These are phyloP conservation scores for Mortierella claussenii DNA, from an alignment of 192 early-diverging fungal genomes.

Conservation along the genomic window DNA sequence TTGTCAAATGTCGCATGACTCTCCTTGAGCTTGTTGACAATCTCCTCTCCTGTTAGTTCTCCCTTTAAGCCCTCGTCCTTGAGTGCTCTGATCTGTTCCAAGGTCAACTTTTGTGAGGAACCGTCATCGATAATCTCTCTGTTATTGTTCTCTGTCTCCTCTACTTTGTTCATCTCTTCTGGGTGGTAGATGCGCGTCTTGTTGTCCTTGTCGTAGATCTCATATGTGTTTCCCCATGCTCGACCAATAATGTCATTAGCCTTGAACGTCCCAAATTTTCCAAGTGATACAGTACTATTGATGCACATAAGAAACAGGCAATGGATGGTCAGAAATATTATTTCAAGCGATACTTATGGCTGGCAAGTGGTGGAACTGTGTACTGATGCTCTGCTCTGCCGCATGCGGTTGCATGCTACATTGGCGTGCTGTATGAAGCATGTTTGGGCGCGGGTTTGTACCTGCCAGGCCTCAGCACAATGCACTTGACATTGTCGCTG, in stretches of 20 bases:
- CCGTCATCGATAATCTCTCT: conserved; percentile 79
- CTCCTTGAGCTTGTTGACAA: conserved; percentile 84
- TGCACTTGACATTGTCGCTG: conserved; percentile 84
- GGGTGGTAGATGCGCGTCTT: conserved; percentile 40
- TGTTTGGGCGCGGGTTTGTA: conserved; percentile 17
- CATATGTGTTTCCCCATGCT: conserved; percentile 84
- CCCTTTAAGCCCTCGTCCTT: conserved; percentile 80
- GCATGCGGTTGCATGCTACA: neutral
- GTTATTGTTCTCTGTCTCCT: conserved; percentile 87
- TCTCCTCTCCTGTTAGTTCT: conserved; percentile 69
- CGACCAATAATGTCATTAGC: conserved; percentile 83
- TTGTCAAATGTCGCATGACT: conserved; percentile 88
- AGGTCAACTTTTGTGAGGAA: conserved; percentile 80
- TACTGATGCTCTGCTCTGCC: neutral
- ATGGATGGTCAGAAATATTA: too few relatives aligned
- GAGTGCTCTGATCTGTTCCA: conserved; percentile 84
- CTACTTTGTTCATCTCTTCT: conserved; percentile 56
- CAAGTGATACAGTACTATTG: conserved; percentile 73
- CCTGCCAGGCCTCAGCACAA: conserved; percentile 70
- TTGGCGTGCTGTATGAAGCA: neutral
- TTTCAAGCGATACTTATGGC: too few relatives aligned
- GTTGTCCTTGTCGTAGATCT: conserved; percentile 76
- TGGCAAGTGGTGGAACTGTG: neutral
- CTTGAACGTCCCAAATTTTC: conserved; percentile 93
- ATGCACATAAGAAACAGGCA: too few relatives aligned